Evolutionary conservation across 179 eudicot species (phyloP).

Genomic region (Pouteria campechiana): DNA sequence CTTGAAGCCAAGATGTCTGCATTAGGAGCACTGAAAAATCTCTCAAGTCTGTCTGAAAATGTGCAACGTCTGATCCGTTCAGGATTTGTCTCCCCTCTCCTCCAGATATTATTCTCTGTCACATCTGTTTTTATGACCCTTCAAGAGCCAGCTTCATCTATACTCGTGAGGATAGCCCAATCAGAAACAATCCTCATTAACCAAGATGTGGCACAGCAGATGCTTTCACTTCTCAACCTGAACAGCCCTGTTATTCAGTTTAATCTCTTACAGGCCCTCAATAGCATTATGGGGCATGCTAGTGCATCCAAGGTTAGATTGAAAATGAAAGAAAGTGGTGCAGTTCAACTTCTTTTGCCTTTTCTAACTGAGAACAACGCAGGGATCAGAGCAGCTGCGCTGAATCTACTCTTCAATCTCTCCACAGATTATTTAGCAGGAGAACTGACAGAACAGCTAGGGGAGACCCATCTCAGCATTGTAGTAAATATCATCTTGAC

Average conservation of each 20-base stretch:
- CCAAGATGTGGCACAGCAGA: conserved; percentile 58
- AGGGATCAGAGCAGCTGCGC: conserved; percentile 36
- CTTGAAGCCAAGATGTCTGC: conserved; percentile 80
- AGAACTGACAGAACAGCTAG: conserved; percentile 35
- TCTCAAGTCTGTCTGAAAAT: conserved; percentile 45
- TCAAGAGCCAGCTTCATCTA: conserved; percentile 73
- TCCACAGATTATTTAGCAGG: conserved; percentile 31
- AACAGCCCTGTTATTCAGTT: conserved; percentile 49
- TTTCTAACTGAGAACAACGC: conserved; percentile 36
- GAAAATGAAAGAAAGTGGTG: conserved; percentile 56
- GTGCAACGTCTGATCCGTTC: conserved; percentile 32
- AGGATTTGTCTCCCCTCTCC: conserved; percentile 62
- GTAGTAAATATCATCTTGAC: conserved; percentile 39
- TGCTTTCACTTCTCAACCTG: conserved; percentile 68
- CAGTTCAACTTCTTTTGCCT: conserved; percentile 51
- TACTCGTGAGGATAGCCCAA: conserved; percentile 52
- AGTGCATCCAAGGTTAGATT: conserved; percentile 37
- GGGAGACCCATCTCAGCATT: conserved; percentile 29
- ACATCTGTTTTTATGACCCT: conserved; percentile 87
- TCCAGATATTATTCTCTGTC: conserved; percentile 86
- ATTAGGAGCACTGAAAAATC: conserved; percentile 51
- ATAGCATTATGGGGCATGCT: conserved; percentile 43
- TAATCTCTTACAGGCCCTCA: conserved; percentile 57
- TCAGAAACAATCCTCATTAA: conserved; percentile 47
- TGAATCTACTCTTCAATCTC: conserved; percentile 43